Percentiles rank a stretch among this genome's conserved stretches.
These are phyloP conservation scores for Phialophora expanda DNA, from an alignment of 2,329 filamentous ascomycete genomes.

Conservation along the genomic window DNA sequence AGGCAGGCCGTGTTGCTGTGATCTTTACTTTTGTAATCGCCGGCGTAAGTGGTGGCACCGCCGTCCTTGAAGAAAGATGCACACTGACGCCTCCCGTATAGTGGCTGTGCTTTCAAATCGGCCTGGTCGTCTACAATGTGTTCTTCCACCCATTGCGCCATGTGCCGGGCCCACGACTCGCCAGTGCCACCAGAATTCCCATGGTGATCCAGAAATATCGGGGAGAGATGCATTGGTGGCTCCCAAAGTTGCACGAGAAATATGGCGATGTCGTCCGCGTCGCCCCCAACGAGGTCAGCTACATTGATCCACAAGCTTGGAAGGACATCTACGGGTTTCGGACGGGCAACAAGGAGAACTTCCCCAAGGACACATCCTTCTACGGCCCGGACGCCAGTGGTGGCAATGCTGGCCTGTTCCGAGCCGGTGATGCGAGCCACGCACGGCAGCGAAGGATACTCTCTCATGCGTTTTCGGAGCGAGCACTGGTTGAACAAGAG, in stretches of 20 bases:
- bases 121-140: conserved; percentile 34
- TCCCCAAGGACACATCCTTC: neutral
- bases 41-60: no score
- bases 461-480: conserved; percentile 52
- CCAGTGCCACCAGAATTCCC: conserved; percentile 38
- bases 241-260: conserved; percentile 31
- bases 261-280: conserved; percentile 46
- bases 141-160: conserved; percentile 37
- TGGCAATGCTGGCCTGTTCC: neutral
- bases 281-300: conserved; percentile 47
- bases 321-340: conserved; percentile 45
- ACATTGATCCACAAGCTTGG: conserved; percentile 41
- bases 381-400: neutral
- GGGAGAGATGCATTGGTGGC: neutral
- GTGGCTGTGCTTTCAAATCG: neutral
- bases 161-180: conserved; percentile 44
- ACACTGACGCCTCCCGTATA: no score
- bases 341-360: conserved; percentile 1
- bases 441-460: conserved; percentile 43
- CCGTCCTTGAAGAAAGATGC: no score
- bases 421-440: conserved; percentile 37
- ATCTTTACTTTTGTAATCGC: no score
- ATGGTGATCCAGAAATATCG: neutral
- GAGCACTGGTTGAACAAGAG: conserved; percentile 49
- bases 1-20: no score